phyloP scores from a whole-genome alignment of 225 moss, liverwort and hornwort genomes.

The Pleurozium schreberi region DNA sequence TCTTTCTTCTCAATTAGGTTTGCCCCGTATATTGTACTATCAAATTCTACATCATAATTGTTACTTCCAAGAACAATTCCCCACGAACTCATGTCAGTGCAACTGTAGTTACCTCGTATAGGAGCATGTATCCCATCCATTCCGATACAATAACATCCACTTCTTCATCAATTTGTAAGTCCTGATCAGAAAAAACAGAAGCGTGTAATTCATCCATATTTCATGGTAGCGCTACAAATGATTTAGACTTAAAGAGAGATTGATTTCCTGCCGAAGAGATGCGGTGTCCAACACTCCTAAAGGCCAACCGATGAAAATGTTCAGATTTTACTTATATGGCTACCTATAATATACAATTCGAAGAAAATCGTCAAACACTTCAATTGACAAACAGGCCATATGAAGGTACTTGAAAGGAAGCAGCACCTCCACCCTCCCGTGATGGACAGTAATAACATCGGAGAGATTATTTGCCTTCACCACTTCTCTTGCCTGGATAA shows the following conservation, averaged over 20 bases:
- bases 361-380: not conserved
- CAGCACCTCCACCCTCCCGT: slow-evolving; percentile 82
- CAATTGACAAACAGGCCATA: not conserved
- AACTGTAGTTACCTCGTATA: slow-evolving; percentile 58
- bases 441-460: slow-evolving; percentile 70
- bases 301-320: not conserved
- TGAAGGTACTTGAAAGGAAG: slow-evolving; percentile 6
- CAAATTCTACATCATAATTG: not conserved
- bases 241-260: not conserved
- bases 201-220: not conserved
- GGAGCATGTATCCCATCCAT: slow-evolving; percentile 99
- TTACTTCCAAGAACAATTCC: not conserved
- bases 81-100: not conserved
- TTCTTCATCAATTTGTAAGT: slow-evolving; percentile 70
- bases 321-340: not conserved
- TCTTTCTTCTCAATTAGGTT: not conserved
- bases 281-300: not conserved
- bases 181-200: slow-evolving; percentile 31
- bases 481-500: slow-evolving; percentile 70
- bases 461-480: slow-evolving; percentile 72
- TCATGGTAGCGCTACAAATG: not conserved
- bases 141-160: slow-evolving; percentile 94
- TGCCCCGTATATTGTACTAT: not conserved
- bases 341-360: not conserved
- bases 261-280: not conserved